Percentiles rank a stretch among this genome's conserved stretches.
These are phyloP conservation scores for Torrubiellomyces zombiae DNA, from an alignment of 2,329 filamentous ascomycete genomes.

Conservation along the genomic window DNA sequence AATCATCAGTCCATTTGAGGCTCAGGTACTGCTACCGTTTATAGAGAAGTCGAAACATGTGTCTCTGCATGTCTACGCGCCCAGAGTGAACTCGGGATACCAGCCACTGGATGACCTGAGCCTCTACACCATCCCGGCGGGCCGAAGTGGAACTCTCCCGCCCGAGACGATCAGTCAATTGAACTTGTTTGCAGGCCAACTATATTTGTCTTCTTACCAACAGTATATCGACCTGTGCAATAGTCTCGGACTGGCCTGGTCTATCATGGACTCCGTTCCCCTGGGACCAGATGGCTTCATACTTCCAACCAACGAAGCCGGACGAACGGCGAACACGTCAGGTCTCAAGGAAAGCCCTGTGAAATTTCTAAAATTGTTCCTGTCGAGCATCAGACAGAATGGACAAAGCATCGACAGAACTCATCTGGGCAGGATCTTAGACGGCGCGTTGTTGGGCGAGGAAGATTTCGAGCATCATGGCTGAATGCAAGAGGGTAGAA, in stretches of 20 bases:
- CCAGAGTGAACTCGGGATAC: conserved; percentile 20
- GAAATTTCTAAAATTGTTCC: conserved; percentile 18
- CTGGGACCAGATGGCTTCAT: conserved; percentile 18
- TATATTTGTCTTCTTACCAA: conserved; percentile 37
- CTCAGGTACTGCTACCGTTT: conserved; percentile 25
- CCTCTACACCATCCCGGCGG: conserved; percentile 7
- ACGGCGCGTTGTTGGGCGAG: conserved; percentile 11
- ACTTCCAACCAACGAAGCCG: no score
- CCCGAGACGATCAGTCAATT: no score
- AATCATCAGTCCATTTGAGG: conserved; percentile 45
- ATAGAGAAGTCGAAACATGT: conserved; percentile 20
- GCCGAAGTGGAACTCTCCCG: no score
- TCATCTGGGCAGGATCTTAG: conserved; percentile 22
- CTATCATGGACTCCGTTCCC: conserved; percentile 7
- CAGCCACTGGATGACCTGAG: conserved; percentile 6
- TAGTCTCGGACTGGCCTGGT: conserved; percentile 31
- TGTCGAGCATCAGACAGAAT: conserved; percentile 19
- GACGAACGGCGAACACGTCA: neutral
- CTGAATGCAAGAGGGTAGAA: no score
- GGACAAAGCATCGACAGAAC: conserved; percentile 22
- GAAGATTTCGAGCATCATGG: conserved; percentile 8
- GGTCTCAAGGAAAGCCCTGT: conserved; percentile 18
- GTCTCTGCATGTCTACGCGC: conserved; percentile 32
- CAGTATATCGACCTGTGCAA: conserved; percentile 38
- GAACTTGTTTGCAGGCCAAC: conserved; percentile 51